These are phyloP conservation scores for Pyricularia pennisetigena DNA, from an alignment of 2,329 filamentous ascomycete species.

Conservation along the genomic window DNA sequence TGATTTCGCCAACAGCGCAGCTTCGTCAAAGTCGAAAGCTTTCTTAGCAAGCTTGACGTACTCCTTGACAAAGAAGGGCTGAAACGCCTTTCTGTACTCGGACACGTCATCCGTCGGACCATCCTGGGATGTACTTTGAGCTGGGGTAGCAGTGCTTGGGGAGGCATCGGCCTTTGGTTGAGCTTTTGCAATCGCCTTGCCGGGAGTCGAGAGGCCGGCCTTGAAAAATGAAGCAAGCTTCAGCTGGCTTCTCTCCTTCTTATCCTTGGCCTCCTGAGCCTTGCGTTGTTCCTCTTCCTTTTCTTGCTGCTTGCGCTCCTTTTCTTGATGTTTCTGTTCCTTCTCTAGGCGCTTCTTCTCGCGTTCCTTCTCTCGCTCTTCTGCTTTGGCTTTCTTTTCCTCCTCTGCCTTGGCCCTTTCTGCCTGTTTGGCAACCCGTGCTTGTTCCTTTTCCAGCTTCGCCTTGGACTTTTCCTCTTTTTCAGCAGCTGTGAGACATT, in stretches of 20 bases:
- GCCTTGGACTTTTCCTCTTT: constrained; percentile 22
- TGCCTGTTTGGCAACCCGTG: constrained; percentile 24
- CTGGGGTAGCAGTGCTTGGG: constrained; percentile 9
- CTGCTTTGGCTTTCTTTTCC: constrained; percentile 18
- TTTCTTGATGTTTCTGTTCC: constrained; percentile 23
- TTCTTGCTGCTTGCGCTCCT: constrained; percentile 35
- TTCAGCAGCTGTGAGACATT: constrained; percentile 30
- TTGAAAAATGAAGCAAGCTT: constrained; percentile 38
- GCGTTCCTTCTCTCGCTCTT: constrained; percentile 26
- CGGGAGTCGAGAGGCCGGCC: constrained; percentile 23
- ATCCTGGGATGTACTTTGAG: constrained; percentile 14
- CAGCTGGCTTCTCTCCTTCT: constrained; percentile 37
- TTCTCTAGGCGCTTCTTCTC: constrained; percentile 25
- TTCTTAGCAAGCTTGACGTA: constrained; percentile 61
- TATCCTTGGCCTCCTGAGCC: constrained; percentile 32
- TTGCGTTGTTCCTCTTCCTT: constrained; percentile 41
- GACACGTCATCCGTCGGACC: constrained; percentile 20
- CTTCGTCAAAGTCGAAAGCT: constrained; percentile 46
- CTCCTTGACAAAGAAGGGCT: constrained; percentile 70
- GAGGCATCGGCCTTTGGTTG: constrained; percentile 13
- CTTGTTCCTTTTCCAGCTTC: constrained; percentile 19
- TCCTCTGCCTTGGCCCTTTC: constrained; percentile 28
- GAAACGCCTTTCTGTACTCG: constrained; percentile 62
- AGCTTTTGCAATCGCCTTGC: constrained; percentile 24
- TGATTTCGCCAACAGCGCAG: constrained; percentile 41